phyloP scores from a whole-genome alignment of 305 asterid species.

The Fraxinus latifolia region DNA sequence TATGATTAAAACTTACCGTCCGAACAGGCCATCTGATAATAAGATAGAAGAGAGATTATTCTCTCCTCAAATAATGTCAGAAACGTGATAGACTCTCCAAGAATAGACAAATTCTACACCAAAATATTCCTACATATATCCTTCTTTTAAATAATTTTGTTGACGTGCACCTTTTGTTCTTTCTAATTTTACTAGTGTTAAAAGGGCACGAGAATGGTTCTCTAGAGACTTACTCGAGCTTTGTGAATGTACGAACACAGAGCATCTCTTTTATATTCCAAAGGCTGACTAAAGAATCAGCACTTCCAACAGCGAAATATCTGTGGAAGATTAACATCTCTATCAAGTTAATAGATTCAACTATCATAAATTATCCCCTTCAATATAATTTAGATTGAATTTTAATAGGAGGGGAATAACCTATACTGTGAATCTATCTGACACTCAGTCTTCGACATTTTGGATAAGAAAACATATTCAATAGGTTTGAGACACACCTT shows the following conservation, averaged over 20 bases:
- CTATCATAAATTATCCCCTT: not conserved
- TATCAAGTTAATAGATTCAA: not conserved
- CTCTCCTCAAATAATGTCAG: not conserved
- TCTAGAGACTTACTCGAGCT: slow-evolving; percentile 67
- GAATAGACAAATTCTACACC: not conserved
- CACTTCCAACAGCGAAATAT: slow-evolving; percentile 98
- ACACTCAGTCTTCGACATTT: not conserved
- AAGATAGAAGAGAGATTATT: slow-evolving; percentile 3
- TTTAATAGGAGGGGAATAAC: not conserved
- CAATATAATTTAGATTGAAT: not conserved
- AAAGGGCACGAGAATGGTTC: slow-evolving; percentile 2
- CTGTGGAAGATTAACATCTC: slow-evolving; percentile 33
- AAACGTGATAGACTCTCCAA: not conserved
- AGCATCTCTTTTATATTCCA: slow-evolving; percentile 97
- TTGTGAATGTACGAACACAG: slow-evolving; percentile 87
- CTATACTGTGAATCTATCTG: not conserved
- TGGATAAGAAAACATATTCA: slow-evolving; percentile 3
- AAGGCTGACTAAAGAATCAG: slow-evolving; percentile 96
- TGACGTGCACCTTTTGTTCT: not conserved
- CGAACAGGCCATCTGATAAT: slow-evolving; percentile 93
- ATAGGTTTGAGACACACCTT: slow-evolving; percentile 47
- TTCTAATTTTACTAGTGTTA: not conserved
- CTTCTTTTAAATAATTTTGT: not conserved
- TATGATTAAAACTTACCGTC: slow-evolving; percentile 88
- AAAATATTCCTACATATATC: not conserved